Conservation (phyloP, 176 grass and related monocot genomes). For the Triticum aestivum region DNA sequence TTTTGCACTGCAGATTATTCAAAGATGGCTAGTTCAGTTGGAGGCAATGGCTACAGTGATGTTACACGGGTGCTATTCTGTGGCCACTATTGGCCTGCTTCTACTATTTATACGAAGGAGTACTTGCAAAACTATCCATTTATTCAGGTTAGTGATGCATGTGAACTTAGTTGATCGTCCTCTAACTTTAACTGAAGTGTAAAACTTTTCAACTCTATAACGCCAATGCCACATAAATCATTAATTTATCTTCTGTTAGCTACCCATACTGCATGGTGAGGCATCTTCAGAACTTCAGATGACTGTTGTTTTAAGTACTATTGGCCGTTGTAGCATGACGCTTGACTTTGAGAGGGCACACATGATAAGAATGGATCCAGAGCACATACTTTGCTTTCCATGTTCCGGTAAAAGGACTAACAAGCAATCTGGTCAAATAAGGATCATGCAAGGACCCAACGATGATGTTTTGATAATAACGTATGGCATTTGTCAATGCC, state of each 20-base stretch:
- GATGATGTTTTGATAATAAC: not conserved
- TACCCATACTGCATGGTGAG: not conserved
- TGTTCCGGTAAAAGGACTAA: not conserved
- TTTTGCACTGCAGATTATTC: slow-evolving; percentile 44
- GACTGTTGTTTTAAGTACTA: not conserved
- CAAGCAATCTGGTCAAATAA: not conserved
- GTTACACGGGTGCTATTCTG: slow-evolving; percentile 76
- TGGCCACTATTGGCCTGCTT: slow-evolving; percentile 57
- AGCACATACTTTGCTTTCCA: not conserved
- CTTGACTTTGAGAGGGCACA: not conserved
- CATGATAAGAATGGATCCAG: not conserved
- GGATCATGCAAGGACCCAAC: not conserved
- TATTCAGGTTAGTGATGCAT: slow-evolving; percentile 67
- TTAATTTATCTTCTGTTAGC: slow-evolving; percentile 11
- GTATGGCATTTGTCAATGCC: not conserved
- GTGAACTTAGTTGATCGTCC: not conserved
- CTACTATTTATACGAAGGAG: slow-evolving; percentile 71
- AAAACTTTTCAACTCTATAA: not conserved
- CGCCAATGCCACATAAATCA: not conserved
- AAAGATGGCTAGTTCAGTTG: slow-evolving; percentile 40
- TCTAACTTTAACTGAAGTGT: not conserved
- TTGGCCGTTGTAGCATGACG: not conserved
- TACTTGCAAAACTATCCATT: slow-evolving; percentile 76
- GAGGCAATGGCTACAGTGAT: not conserved
- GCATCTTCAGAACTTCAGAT: not conserved